These are phyloP conservation scores for Helicostylum pulchrum DNA, from an alignment of 192 early-diverging fungal genomes.

Conservation along the genomic window DNA sequence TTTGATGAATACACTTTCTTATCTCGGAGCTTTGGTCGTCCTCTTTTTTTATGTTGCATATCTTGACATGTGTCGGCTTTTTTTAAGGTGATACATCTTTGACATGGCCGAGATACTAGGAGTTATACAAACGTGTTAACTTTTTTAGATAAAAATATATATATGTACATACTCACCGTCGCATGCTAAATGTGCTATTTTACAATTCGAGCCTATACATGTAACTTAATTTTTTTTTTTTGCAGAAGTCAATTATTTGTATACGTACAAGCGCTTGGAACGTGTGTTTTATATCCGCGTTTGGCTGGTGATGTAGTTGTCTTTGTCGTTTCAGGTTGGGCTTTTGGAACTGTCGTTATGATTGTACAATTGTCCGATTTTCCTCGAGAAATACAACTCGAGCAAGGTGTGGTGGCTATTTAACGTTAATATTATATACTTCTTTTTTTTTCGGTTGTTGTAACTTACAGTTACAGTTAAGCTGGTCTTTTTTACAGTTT, in stretches of 20 bases:
- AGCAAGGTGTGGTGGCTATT: conserved; percentile 3
- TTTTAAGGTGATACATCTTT: conserved; percentile 68
- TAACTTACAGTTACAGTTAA: not conserved
- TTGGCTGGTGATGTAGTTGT: conserved; percentile 29
- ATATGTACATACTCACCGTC: conserved; percentile 58
- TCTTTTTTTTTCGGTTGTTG: not conserved
- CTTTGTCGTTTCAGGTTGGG: not conserved
- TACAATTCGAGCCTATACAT: conserved; percentile 67
- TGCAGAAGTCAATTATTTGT: not conserved
- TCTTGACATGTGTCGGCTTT: conserved; percentile 82
- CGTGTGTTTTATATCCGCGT: conserved; percentile 64
- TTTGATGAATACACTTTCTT: conserved; percentile 37
- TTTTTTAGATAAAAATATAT: conserved; percentile 3
- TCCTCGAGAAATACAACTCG: not conserved
- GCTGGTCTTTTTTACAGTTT: conserved; percentile 3
- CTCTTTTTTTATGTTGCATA: conserved; percentile 85
- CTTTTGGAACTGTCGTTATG: not conserved
- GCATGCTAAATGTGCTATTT: conserved; percentile 83
- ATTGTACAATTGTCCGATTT: conserved; percentile 2
- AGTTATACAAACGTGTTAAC: conserved; percentile 7
- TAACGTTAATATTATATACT: not conserved
- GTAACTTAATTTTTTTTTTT: not conserved
- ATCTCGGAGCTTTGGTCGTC: conserved; percentile 74
- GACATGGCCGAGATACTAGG: conserved; percentile 71
- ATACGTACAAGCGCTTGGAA: conserved; percentile 76